phyloP scores from a whole-genome alignment of 495 filamentous ascomycete genomes.

The Articulospora tetracladia region DNA sequence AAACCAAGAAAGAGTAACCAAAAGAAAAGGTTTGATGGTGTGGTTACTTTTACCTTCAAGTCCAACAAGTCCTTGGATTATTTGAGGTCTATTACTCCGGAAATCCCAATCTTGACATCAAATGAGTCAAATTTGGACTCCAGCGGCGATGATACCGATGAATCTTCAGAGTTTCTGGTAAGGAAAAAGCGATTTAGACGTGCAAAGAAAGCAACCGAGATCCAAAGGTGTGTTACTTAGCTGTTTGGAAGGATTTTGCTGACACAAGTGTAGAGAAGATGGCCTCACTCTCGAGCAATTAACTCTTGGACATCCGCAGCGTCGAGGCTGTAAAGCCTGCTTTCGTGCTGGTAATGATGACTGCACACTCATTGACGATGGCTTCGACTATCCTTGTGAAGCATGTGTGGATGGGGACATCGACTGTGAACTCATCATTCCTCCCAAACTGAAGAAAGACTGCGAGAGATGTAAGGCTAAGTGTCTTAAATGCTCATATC shows the following conservation, averaged over 20 bases:
- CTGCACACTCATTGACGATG: slow-evolving; percentile 17
- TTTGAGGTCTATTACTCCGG: slow-evolving; percentile 12
- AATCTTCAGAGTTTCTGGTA: too few relatives aligned
- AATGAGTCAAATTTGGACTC: background rate
- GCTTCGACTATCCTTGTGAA: slow-evolving; percentile 11
- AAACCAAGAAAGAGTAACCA: background rate
- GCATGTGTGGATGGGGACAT: slow-evolving; percentile 13
- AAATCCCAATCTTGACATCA: background rate
- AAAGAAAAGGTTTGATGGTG: slow-evolving; percentile 4
- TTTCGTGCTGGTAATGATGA: slow-evolving; percentile 14
- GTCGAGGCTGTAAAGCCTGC: slow-evolving; percentile 20
- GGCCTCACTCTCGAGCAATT: slow-evolving; percentile 14
- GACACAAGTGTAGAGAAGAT: slow-evolving; percentile 4
- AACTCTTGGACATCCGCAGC: slow-evolving; percentile 12
- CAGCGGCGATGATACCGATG: background rate
- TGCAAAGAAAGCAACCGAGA: background rate
- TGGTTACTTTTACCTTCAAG: slow-evolving; percentile 10
- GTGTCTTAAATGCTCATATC: slow-evolving; percentile 7
- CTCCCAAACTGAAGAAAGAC: slow-evolving; percentile 10
- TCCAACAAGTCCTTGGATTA: slow-evolving; percentile 3
- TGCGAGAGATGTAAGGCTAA: slow-evolving; percentile 18
- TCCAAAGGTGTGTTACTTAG: background rate
- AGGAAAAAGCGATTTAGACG: background rate
- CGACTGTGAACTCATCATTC: slow-evolving; percentile 18
- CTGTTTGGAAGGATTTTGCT: background rate